Base-by-base conservation (phyloP, 164 flowering plant genomes). In the Vitis labrusca region DNA sequence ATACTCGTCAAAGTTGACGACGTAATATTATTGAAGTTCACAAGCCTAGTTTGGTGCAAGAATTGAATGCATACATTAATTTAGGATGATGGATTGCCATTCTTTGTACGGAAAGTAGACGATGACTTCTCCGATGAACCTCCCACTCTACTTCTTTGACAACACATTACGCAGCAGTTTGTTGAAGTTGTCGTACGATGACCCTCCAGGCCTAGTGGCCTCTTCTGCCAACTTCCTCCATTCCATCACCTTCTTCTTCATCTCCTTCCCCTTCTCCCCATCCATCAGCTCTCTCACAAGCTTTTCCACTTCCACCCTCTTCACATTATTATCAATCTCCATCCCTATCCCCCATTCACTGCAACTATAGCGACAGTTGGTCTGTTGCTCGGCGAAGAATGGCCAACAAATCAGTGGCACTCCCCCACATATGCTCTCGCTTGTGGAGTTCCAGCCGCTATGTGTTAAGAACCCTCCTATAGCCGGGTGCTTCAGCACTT, bases 401-500 rank as follows among this genome's bases (percentile, higher is more conserved):
- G 68, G 57, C 58, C 59, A 65, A 44, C 57, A 65, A 4, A 51
- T 13, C 68, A 65, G 12, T 2, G 59, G 53, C 23, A 65, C 68
- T 17, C 68, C 68, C 10, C 15, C 68, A 12, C 58, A 65, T 29
- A 65, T 10, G 59, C 68, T 65, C 68, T 65, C 68, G 14, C 19
- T 13, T 3, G 17, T 16, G 7, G 68, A 65, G 17, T 65, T 65
- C 68, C 68, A 65, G 8, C 68, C 68, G 32, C 68, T 16, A 13
- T 65, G 68, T 1, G 68, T 50, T 8, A 65, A 23, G 68, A 65
- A 65, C 11, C 68, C 68, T 54, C 57, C 68, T 8, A 61, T 13
- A 1, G 72, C 50, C 6, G 58, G 50, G 65, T 69, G 72, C 8
- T 61, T 69, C 15, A 69, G 72, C 1, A 69, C 72, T 52, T 51